These are phyloP conservation scores for Mrakia blollopis DNA, from an alignment of 768 basidiomycete species.

Conservation along the genomic window DNA sequence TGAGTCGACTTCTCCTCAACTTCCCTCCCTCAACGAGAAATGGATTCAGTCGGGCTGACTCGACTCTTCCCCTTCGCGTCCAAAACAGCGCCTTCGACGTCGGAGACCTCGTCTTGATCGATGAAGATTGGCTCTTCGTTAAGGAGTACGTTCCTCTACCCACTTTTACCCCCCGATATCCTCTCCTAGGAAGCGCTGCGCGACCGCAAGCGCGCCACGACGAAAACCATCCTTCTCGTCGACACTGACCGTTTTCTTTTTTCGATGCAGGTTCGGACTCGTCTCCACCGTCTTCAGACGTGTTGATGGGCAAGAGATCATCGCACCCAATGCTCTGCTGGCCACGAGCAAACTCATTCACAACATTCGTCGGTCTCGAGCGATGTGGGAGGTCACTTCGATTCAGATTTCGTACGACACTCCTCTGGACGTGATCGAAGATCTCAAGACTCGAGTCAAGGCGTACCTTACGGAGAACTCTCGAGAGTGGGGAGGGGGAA, in stretches of 20 bases:
- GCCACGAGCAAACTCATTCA: constrained; percentile 69
- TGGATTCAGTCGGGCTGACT: not conserved
- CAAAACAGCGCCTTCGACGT: constrained; percentile 76
- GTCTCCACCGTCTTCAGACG: constrained; percentile 73
- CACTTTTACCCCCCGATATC: not conserved
- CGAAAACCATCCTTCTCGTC: no score
- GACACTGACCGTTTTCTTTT: no score
- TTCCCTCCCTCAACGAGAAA: no score
- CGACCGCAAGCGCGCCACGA: no score
- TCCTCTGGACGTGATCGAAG: constrained; percentile 63
- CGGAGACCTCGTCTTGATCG: constrained; percentile 75
- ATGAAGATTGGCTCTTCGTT: constrained; percentile 59
- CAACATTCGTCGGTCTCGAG: constrained; percentile 46
- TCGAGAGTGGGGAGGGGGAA: constrained; percentile 59
- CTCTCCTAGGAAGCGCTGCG: no score
- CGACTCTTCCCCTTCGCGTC: constrained; percentile 37
- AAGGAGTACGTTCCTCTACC: constrained; percentile 54
- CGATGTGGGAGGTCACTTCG: constrained; percentile 63
- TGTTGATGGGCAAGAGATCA: constrained; percentile 74
- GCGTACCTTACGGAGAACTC: constrained; percentile 58
- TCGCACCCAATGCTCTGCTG: constrained; percentile 70
- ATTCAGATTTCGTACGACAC: constrained; percentile 62
- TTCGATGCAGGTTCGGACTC: constrained; percentile 49
- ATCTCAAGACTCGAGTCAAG: constrained; percentile 57
- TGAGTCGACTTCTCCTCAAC: not conserved